phyloP scores from a whole-genome alignment of 1,139 yeast species.

The Meyerozyma athensensis region DNA sequence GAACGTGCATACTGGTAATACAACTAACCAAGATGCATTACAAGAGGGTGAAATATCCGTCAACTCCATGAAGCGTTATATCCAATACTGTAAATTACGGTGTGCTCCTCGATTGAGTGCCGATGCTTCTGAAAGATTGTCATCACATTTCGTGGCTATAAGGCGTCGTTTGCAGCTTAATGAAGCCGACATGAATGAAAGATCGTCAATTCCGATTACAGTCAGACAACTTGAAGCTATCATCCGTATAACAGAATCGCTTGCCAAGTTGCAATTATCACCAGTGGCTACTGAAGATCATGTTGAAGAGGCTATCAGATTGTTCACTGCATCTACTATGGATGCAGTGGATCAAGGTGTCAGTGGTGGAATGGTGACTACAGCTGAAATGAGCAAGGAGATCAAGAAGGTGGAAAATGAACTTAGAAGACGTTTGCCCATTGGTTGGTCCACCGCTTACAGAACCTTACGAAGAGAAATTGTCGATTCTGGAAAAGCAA shows the following conservation, averaged over 20 bases:
- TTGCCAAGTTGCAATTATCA: slow-evolving; percentile 79
- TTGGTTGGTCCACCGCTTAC: slow-evolving; percentile 95
- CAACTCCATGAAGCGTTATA: slow-evolving; percentile 85
- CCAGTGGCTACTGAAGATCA: slow-evolving; percentile 86
- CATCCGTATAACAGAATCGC: slow-evolving; percentile 89
- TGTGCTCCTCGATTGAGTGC: slow-evolving; percentile 92
- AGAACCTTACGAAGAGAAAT: slow-evolving; percentile 80
- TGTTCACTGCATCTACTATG: slow-evolving; percentile 96
- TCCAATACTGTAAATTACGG: slow-evolving; percentile 80
- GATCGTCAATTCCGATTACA: slow-evolving; percentile 95
- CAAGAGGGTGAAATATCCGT: slow-evolving; percentile 87
- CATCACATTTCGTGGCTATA: slow-evolving; percentile 92
- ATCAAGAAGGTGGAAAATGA: slow-evolving; percentile 79
- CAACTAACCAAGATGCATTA: slow-evolving; percentile 44
- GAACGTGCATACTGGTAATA: slow-evolving; percentile 85
- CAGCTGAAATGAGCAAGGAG: slow-evolving; percentile 58
- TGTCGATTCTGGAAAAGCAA: slow-evolving; percentile 64
- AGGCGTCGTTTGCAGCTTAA: slow-evolving; percentile 77
- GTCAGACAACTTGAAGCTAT: slow-evolving; percentile 97
- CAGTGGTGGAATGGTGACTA: slow-evolving; percentile 36
- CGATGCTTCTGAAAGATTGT: slow-evolving; percentile 85
- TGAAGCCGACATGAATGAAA: slow-evolving; percentile 78
- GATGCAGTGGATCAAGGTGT: slow-evolving; percentile 91
- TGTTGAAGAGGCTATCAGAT: slow-evolving; percentile 91
- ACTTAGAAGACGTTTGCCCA: slow-evolving; percentile 84